Percentiles rank a stretch among this genome's conserved stretches.
Conservation (phyloP, 352 stramenopile genomes). For the Poterioochromonas sp. region DNA sequence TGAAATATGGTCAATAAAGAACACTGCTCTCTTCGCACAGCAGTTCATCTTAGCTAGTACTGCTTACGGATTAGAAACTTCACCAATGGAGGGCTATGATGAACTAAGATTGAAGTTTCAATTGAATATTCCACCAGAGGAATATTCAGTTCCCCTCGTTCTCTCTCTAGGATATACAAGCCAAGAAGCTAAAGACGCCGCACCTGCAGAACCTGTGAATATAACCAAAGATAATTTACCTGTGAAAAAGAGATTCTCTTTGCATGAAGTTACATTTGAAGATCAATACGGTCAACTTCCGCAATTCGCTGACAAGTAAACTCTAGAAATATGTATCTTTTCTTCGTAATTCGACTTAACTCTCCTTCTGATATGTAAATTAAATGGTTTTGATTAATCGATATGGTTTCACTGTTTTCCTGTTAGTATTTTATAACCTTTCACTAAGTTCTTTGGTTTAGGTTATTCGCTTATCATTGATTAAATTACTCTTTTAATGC, state of each 20-base stretch:
- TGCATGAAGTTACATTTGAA: neutral
- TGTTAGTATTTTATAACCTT: too few species aligned
- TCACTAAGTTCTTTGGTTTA: too few species aligned
- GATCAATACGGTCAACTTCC: neutral
- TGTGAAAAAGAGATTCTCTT: neutral
- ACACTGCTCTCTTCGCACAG: slow-evolving; percentile 25
- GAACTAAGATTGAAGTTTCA: slow-evolving; percentile 5
- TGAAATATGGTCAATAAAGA: slow-evolving; percentile 24
- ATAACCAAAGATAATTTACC: neutral
- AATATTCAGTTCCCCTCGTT: slow-evolving; percentile 25
- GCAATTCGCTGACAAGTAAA: too few species aligned
- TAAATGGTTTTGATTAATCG: too few species aligned
- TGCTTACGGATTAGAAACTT: slow-evolving; percentile 22
- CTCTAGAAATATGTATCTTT: too few species aligned
- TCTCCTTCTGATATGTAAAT: too few species aligned
- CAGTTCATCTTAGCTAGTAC: slow-evolving; percentile 25
- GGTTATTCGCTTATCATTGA: too few species aligned
- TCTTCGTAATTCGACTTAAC: too few species aligned
- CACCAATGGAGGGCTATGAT: slow-evolving; percentile 31
- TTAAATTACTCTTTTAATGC: too few species aligned
- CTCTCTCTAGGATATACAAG: neutral
- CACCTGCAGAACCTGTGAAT: neutral
- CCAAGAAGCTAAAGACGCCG: neutral
- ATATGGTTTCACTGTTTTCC: too few species aligned
- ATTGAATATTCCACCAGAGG: slow-evolving; percentile 9